These are phyloP conservation scores for Dactylellina sp. DNA, from an alignment of 2,329 filamentous ascomycete genomes.

Conservation along the genomic window DNA sequence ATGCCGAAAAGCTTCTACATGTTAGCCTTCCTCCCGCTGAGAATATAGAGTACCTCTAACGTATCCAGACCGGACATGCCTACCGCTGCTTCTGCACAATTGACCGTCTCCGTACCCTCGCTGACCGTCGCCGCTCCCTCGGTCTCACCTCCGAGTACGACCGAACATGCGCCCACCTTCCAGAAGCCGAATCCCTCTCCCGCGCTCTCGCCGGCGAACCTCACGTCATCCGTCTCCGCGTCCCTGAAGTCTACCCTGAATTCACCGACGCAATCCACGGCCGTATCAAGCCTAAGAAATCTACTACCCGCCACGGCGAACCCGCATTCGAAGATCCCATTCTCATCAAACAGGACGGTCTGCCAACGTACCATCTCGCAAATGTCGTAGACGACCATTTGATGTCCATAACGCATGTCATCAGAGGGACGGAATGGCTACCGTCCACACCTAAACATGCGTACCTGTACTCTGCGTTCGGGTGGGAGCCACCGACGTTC, in stretches of 20 bases:
- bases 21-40: conserved; percentile 8
- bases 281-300: conserved; percentile 69
- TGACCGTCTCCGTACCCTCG: conserved; percentile 76
- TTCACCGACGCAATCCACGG: conserved; percentile 87
- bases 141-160: conserved; percentile 74
- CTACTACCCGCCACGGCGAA: conserved; percentile 64
- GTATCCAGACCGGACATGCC: conserved; percentile 71
- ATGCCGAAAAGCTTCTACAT: conserved; percentile 77
- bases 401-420: conserved; percentile 96
- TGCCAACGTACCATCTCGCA: conserved; percentile 95
- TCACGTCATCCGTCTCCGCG: conserved; percentile 75
- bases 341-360: conserved; percentile 88
- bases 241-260: conserved; percentile 71
- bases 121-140: conserved; percentile 71
- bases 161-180: conserved; percentile 77
- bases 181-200: conserved; percentile 75
- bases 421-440: conserved; percentile 95
- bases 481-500: conserved; percentile 79
- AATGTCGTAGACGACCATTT: conserved; percentile 96
- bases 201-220: conserved; percentile 76
- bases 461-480: conserved; percentile 79
- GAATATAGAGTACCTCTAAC: conserved; percentile 2
- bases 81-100: conserved; percentile 93
- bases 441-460: conserved; percentile 85
- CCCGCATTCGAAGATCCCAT: conserved; percentile 83